Evolutionary conservation across 345 rosid genomes (phyloP).

Genomic region (Eucalyptus tenuipes): DNA sequence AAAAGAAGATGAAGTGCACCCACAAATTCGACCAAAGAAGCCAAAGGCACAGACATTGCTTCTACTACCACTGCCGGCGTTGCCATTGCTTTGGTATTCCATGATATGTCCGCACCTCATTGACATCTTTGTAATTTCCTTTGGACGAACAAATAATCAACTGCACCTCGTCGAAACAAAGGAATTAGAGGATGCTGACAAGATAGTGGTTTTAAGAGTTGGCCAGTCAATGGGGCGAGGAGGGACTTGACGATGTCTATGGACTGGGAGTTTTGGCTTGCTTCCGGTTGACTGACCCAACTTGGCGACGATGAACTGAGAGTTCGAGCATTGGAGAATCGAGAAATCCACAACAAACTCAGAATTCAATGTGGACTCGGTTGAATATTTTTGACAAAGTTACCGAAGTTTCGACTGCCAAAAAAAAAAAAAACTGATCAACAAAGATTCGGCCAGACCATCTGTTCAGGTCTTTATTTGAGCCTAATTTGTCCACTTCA

Average conservation of each 20-base stretch:
- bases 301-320: neutral
- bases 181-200: neutral
- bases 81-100: neutral
- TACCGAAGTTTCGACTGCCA: accelerated
- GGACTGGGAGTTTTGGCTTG: neutral
- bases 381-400: neutral
- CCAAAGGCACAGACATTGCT: neutral
- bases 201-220: neutral
- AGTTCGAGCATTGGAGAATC: neutral
- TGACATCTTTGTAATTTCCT: neutral
- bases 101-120: neutral
- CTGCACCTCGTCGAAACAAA: neutral
- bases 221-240: neutral
- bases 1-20: neutral
- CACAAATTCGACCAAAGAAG: neutral
- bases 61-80: neutral
- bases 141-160: neutral
- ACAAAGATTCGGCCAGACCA: neutral
- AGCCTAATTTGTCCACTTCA: neutral
- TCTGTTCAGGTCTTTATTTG: accelerated
- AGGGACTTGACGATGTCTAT: neutral
- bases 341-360: neutral
- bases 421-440: neutral
- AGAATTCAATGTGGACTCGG: neutral
- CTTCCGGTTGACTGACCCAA: neutral